phyloP scores from a whole-genome alignment of 257 asterid species.

The Petunia axillaris region DNA sequence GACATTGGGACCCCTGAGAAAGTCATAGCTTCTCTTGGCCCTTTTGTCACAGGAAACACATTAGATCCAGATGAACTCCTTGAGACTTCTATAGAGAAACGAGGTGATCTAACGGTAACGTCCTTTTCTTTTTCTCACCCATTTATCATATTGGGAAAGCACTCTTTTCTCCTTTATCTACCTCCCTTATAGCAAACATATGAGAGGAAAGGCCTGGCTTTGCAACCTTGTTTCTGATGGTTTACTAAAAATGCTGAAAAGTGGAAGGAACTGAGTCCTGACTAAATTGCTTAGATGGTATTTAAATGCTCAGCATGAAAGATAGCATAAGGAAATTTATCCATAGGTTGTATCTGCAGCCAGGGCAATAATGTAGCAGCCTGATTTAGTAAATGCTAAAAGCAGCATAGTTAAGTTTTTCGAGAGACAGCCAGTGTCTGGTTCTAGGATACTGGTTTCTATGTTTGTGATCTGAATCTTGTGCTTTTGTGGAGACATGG shows the following conservation, averaged over 20 bases:
- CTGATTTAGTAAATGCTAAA: conserved; percentile 10
- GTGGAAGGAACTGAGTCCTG: neutral
- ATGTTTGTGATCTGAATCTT: neutral
- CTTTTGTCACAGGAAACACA: conserved; percentile 92
- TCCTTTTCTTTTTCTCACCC: neutral
- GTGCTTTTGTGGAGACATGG: neutral
- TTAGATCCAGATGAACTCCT: conserved; percentile 86
- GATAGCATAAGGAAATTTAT: neutral
- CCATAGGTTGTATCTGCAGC: neutral
- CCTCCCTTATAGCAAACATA: neutral
- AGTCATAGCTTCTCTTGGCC: conserved; percentile 95
- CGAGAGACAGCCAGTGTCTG: neutral
- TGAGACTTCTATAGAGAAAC: conserved; percentile 73
- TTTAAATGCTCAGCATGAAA: neutral
- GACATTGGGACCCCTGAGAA: conserved; percentile 91
- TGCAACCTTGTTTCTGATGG: neutral
- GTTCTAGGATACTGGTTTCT: neutral
- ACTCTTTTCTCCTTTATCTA: neutral
- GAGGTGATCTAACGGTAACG: conserved; percentile 79
- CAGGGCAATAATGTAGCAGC: neutral
- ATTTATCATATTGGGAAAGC: neutral
- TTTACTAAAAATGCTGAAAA: neutral
- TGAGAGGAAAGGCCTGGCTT: neutral
- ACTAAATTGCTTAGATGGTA: conserved; percentile 1
- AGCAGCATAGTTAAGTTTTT: neutral